Evolutionary conservation across 768 basidiomycete genomes (phyloP), one percentile per base, ranked within the genome.

Genomic region (Amanita jacksonii): DNA sequence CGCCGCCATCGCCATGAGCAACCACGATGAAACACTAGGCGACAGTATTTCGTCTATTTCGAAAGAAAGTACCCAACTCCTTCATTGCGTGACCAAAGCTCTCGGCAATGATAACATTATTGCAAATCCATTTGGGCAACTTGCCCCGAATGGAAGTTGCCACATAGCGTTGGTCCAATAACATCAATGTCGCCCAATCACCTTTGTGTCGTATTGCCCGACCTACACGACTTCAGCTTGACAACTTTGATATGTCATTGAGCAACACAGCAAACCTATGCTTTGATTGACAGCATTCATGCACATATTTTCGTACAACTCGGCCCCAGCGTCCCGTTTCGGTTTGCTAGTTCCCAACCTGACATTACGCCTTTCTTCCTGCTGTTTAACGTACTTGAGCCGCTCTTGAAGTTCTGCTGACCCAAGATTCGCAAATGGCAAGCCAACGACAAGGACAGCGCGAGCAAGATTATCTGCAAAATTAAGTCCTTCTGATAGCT

Each of bases 271-370:
- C 81, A 45, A 38, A 88, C 93, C 94, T 49, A 99, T 96, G 45
- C 87, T 90, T 59, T 99, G 94, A 62, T 99, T 99, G 41, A 99
- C 92, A 0, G 92, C 87, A 51, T 82, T 85, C 83, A 87, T 88
- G 54, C 86, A 88, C 74, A 88, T 75, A 54, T 88, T 89, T 66
- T 87, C 85, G 59, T 92, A 97, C 43, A 94, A 65, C 62, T 91
- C 90, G 16, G 78, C 70, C 4, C 77, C 85, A 4, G 87, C 82
- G 50, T 87, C 79, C 45, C 74, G 78, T 45, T 66, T 57, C 8
- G 73, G 70, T 7, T 49, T 56, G 34, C 55, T 57, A 48, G 50
- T 59, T 16, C 42, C 51, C 20, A 52, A 60, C 22, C 56, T 49
- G 2, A 64, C 69, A 43, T 41, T 5, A 6, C 60, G 51, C 56